Evolutionary conservation across 179 eudicot genomes (phyloP).

Genomic region (Silene noctiflora): DNA sequence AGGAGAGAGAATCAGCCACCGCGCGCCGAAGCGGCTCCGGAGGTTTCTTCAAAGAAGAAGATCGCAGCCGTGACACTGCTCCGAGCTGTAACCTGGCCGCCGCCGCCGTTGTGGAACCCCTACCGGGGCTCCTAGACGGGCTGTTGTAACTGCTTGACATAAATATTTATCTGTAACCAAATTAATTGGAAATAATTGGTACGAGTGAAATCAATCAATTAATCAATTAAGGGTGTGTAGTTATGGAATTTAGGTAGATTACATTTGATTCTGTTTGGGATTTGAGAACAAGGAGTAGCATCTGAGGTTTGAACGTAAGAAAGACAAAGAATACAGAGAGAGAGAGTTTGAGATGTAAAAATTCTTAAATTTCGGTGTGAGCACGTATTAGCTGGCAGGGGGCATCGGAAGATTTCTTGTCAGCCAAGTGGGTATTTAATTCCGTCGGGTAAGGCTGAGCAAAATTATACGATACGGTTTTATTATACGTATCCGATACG

Average conservation of each 20-base stretch:
- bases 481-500: too few species aligned
- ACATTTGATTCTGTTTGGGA: neutral
- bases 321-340: neutral
- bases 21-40: slow-evolving; percentile 99
- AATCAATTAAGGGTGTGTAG: neutral
- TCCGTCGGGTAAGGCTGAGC: too few species aligned
- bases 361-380: slow-evolving; percentile 26
- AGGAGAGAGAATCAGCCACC: slow-evolving; percentile 83
- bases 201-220: neutral
- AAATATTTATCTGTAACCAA: neutral
- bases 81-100: slow-evolving; percentile 45
- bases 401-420: slow-evolving; percentile 20
- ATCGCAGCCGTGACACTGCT: slow-evolving; percentile 65
- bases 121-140: slow-evolving; percentile 59
- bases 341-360: slow-evolving; percentile 19
- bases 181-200: neutral
- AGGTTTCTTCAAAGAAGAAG: slow-evolving; percentile 80
- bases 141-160: slow-evolving; percentile 48
- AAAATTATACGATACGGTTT: too few species aligned
- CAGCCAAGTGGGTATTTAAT: neutral
- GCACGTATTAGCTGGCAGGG: slow-evolving; percentile 37
- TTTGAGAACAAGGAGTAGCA: neutral
- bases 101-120: slow-evolving; percentile 18
- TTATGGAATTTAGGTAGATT: neutral
- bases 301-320: neutral